A percentile compares a stretch with the other conserved stretches of the same genome.
Conservation (phyloP, 805 yeast genomes). For the Komagataella populi region DNA sequence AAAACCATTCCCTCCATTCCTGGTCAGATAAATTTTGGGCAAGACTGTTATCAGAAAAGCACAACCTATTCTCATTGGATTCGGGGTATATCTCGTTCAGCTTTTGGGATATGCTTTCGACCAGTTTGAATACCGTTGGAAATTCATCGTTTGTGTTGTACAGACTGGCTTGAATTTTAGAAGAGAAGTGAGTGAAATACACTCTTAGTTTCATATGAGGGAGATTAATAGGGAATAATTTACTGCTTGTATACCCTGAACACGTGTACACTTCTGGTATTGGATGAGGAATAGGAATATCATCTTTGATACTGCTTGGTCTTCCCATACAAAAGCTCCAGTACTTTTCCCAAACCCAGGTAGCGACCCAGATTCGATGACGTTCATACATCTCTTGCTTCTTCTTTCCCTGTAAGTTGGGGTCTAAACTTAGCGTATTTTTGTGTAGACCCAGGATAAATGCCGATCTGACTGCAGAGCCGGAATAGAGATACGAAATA, state of each 20-base stretch:
- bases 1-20: constrained; percentile 11
- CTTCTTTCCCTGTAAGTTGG: not conserved
- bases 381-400: constrained; percentile 6
- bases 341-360: constrained; percentile 13
- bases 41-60: constrained; percentile 2
- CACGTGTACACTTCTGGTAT: constrained; percentile 4
- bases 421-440: not conserved
- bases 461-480: constrained; percentile 8
- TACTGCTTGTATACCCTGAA: constrained; percentile 6
- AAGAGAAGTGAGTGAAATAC: constrained; percentile 8
- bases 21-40: constrained; percentile 1
- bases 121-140: constrained; percentile 8
- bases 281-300: constrained; percentile 3
- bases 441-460: constrained; percentile 11
- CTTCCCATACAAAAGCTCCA: constrained; percentile 15
- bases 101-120: constrained; percentile 8
- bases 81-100: constrained; percentile 9
- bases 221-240: constrained; percentile 5
- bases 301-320: constrained; percentile 9
- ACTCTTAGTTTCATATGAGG: constrained; percentile 11
- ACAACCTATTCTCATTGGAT: constrained; percentile 5
- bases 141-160: constrained; percentile 10
- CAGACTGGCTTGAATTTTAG: constrained; percentile 9
- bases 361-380: constrained; percentile 9
- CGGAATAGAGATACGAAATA: constrained; percentile 9